phyloP scores from a whole-genome alignment of 441 rosid genomes.

The Croton laevigatus region DNA sequence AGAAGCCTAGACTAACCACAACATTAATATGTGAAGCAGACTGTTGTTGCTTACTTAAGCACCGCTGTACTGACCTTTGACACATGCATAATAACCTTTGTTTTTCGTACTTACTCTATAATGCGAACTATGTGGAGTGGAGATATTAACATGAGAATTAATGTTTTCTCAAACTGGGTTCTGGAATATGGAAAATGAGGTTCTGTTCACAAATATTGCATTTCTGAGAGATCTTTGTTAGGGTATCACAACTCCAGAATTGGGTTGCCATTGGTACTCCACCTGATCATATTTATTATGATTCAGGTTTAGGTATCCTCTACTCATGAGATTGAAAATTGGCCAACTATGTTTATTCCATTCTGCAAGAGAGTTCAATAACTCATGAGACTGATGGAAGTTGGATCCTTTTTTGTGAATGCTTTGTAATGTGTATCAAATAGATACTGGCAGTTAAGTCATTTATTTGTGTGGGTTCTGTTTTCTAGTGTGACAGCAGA shows the following conservation, averaged over 20 bases:
- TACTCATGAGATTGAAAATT: neutral
- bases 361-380: neutral
- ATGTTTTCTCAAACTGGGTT: neutral
- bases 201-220: neutral
- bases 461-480: slow-evolving; percentile 16
- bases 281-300: slow-evolving; percentile 1
- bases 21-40: neutral
- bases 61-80: neutral
- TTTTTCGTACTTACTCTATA: neutral
- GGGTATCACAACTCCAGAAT: neutral
- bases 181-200: neutral
- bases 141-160: neutral
- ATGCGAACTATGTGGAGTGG: too few relatives aligned
- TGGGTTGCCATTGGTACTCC: neutral
- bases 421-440: neutral
- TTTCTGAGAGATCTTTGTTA: neutral
- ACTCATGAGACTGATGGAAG: neutral
- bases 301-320: neutral
- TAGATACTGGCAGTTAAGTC: neutral
- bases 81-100: neutral
- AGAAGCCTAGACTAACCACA: neutral
- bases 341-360: neutral
- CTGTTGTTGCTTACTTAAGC: neutral
- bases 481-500: slow-evolving; percentile 88
- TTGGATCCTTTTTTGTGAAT: neutral